Evolutionary conservation across 345 rosid genomes (phyloP).

Genomic region (Atalantia buxifolia): DNA sequence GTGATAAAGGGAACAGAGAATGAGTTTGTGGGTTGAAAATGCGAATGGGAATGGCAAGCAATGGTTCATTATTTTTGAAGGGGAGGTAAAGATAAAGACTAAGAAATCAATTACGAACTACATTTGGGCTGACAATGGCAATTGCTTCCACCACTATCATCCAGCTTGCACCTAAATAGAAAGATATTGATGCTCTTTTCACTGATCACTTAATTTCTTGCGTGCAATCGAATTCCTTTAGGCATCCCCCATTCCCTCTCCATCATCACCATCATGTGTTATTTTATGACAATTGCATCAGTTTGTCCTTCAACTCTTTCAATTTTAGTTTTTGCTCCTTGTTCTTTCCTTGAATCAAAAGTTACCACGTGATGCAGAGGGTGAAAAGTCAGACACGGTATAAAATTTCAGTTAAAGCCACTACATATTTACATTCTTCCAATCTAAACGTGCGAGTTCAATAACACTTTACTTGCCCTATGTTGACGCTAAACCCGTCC

Average conservation of each 20-base stretch:
- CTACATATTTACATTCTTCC: neutral
- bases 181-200: constrained; percentile 17
- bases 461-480: neutral
- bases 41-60: neutral
- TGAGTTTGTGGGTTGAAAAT: neutral
- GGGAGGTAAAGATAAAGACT: no score
- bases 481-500: neutral
- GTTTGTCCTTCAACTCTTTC: neutral
- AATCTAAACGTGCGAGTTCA: neutral
- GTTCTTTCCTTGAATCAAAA: neutral
- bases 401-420: neutral
- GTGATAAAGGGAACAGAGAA: neutral
- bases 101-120: constrained; percentile 22
- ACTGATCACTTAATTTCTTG: constrained; percentile 17
- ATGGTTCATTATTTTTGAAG: neutral
- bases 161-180: constrained; percentile 23
- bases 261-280: neutral
- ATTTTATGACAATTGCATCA: constrained; percentile 8
- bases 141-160: constrained; percentile 31
- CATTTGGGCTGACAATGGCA: constrained; percentile 28
- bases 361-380: neutral
- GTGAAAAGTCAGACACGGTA: neutral
- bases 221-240: constrained; percentile 22
- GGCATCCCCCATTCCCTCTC: neutral
- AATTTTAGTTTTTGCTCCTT: neutral